Percentiles rank a stretch among this genome's conserved stretches.
These are phyloP conservation scores for Metschnikowia picachoensis DNA, from an alignment of 805 yeast genomes.

Conservation along the genomic window DNA sequence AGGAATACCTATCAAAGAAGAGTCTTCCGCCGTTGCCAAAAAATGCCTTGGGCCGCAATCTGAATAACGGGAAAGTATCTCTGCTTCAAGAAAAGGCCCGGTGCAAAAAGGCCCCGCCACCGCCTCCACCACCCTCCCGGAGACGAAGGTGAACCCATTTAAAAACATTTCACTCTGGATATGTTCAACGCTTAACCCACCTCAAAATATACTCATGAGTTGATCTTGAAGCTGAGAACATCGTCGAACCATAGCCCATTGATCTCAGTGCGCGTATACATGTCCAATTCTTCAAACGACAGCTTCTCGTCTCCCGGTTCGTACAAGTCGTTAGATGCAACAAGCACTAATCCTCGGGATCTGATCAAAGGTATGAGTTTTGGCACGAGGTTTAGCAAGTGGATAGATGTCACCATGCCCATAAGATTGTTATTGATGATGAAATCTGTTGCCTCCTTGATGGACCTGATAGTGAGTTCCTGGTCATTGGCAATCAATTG, in stretches of 20 bases:
- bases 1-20: slow-evolving; percentile 26
- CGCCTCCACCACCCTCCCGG: slow-evolving; percentile 30
- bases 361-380: slow-evolving; percentile 70
- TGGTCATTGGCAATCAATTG: slow-evolving; percentile 29
- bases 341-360: slow-evolving; percentile 76
- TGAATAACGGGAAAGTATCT: neutral
- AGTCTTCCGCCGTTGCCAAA: slow-evolving; percentile 19
- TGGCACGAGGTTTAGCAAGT: slow-evolving; percentile 68
- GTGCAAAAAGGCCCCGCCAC: slow-evolving; percentile 38
- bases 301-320: slow-evolving; percentile 23
- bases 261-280: slow-evolving; percentile 43
- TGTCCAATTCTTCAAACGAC: slow-evolving; percentile 31
- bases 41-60: slow-evolving; percentile 6
- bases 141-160: slow-evolving; percentile 4
- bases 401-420: slow-evolving; percentile 76
- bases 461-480: slow-evolving; percentile 53
- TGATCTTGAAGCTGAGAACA: slow-evolving; percentile 65
- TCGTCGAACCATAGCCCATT: slow-evolving; percentile 68
- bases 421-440: slow-evolving; percentile 79
- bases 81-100: slow-evolving; percentile 24
- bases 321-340: slow-evolving; percentile 52
- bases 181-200: neutral
- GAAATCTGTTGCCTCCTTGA: slow-evolving; percentile 78
- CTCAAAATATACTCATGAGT: slow-evolving; percentile 13
- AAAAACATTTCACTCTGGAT: neutral